Percentiles rank a stretch among this genome's conserved stretches.
Evolutionary conservation across 2,329 filamentous ascomycete species (phyloP).

Genomic region (Phoma herbarum): DNA sequence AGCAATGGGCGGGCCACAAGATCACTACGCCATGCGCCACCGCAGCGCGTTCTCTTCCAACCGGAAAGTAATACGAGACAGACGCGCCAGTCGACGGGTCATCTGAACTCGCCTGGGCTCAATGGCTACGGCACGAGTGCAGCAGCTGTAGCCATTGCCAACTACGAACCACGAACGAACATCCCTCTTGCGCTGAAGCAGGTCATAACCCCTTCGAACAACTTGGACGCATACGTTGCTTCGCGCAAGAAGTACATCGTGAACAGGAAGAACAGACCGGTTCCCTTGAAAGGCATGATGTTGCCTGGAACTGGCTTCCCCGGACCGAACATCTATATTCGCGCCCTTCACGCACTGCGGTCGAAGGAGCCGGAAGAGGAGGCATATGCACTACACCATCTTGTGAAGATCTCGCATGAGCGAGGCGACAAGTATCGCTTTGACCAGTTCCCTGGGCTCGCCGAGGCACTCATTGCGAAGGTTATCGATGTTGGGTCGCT

Average conservation of each 20-base stretch:
- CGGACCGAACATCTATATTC: slow-evolving; percentile 89
- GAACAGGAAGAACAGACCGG: slow-evolving; percentile 52
- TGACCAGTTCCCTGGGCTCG: slow-evolving; percentile 86
- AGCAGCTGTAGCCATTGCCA: slow-evolving; percentile 67
- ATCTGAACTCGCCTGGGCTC: slow-evolving; percentile 55
- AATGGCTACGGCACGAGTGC: slow-evolving; percentile 51
- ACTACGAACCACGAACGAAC: slow-evolving; percentile 73
- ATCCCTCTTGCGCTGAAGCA: slow-evolving; percentile 74
- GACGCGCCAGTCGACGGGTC: slow-evolving; percentile 62
- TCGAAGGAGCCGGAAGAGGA: slow-evolving; percentile 83
- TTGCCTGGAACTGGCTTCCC: slow-evolving; percentile 72
- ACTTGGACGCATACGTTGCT: slow-evolving; percentile 72
- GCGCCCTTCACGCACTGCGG: slow-evolving; percentile 83
- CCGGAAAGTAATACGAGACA: slow-evolving; percentile 76
- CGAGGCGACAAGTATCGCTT: slow-evolving; percentile 96
- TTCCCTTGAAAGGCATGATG: slow-evolving; percentile 62
- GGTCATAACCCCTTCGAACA: slow-evolving; percentile 78
- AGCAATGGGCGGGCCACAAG: slow-evolving; percentile 52
- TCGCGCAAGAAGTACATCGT: slow-evolving; percentile 63
- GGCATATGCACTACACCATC: slow-evolving; percentile 89
- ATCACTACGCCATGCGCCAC: slow-evolving; percentile 79
- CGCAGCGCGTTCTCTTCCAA: slow-evolving; percentile 84
- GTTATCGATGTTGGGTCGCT: slow-evolving; percentile 78
- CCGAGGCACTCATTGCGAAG: slow-evolving; percentile 87
- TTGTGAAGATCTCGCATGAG: slow-evolving; percentile 95